phyloP scores from a whole-genome alignment of 805 yeast genomes.

The Cyberlindnera petersonii region DNA sequence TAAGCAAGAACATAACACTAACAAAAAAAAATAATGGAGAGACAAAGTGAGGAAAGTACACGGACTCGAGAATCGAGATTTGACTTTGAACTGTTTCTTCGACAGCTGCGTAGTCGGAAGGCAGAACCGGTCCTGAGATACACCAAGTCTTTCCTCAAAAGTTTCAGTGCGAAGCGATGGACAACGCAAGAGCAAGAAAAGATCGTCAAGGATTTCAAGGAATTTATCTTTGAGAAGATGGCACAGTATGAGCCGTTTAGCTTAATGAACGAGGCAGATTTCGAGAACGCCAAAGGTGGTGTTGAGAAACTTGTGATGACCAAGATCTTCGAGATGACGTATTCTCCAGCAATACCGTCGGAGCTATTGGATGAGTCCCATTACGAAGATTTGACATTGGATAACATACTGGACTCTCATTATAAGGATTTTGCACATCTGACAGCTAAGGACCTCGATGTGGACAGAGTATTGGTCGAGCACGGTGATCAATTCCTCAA shows the following conservation, averaged over 20 bases:
- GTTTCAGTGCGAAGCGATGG: slow-evolving; percentile 62
- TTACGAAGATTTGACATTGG: slow-evolving; percentile 58
- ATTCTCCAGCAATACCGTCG: slow-evolving; percentile 66
- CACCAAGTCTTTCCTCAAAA: slow-evolving; percentile 75
- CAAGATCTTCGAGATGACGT: slow-evolving; percentile 70
- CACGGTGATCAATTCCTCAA: slow-evolving; percentile 51
- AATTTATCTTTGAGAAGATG: slow-evolving; percentile 64
- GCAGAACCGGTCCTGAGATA: slow-evolving; percentile 91
- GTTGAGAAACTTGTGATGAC: slow-evolving; percentile 91
- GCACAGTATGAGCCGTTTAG: slow-evolving; percentile 67
- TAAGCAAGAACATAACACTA: not conserved
- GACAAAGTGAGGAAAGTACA: slow-evolving; percentile 13
- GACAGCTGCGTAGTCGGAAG: slow-evolving; percentile 61
- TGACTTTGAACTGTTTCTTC: slow-evolving; percentile 79
- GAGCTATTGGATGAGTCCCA: slow-evolving; percentile 50
- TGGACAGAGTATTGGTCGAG: slow-evolving; percentile 48
- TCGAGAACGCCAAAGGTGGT: slow-evolving; percentile 81
- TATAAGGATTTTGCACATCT: slow-evolving; percentile 63
- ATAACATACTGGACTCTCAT: slow-evolving; percentile 47
- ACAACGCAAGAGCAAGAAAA: slow-evolving; percentile 74
- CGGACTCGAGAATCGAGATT: slow-evolving; percentile 36
- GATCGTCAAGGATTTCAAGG: slow-evolving; percentile 70
- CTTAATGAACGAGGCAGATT: slow-evolving; percentile 51
- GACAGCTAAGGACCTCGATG: slow-evolving; percentile 67
- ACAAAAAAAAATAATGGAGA: slow-evolving; percentile 7